A percentile compares a stretch with the other conserved stretches of the same genome.
phyloP scores from a whole-genome alignment of 192 early-diverging fungal genomes.

The Backusella tuberculispora region DNA sequence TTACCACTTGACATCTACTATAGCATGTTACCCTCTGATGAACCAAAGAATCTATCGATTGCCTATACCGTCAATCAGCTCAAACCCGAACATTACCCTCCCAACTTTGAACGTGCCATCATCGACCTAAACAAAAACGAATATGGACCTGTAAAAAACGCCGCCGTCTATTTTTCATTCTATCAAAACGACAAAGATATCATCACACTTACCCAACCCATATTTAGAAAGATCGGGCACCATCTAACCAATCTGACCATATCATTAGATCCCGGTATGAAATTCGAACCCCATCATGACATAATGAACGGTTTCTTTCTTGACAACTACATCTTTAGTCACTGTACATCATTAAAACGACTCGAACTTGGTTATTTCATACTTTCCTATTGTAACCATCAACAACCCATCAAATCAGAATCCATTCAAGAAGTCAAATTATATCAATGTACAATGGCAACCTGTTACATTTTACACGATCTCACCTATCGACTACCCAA shows the following conservation, averaged over 20 bases:
- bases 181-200: background rate
- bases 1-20: background rate
- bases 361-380: background rate
- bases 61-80: background rate
- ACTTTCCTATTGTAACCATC: background rate
- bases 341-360: background rate
- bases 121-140: background rate
- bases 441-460: background rate
- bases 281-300: background rate
- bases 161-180: background rate
- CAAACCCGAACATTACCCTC: background rate
- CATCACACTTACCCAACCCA: background rate
- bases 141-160: background rate
- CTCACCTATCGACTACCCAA: background rate
- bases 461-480: background rate
- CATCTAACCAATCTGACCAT: background rate
- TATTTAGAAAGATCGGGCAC: background rate
- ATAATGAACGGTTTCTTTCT: background rate
- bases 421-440: background rate
- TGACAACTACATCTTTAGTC: background rate
- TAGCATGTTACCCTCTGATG: background rate
- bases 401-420: background rate
- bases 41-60: background rate
- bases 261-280: background rate
- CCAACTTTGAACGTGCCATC: background rate